A percentile compares a stretch with the other conserved stretches of the same genome.
Conservation (phyloP, 164 flowering plant genomes). For the Macadamia integrifolia region DNA sequence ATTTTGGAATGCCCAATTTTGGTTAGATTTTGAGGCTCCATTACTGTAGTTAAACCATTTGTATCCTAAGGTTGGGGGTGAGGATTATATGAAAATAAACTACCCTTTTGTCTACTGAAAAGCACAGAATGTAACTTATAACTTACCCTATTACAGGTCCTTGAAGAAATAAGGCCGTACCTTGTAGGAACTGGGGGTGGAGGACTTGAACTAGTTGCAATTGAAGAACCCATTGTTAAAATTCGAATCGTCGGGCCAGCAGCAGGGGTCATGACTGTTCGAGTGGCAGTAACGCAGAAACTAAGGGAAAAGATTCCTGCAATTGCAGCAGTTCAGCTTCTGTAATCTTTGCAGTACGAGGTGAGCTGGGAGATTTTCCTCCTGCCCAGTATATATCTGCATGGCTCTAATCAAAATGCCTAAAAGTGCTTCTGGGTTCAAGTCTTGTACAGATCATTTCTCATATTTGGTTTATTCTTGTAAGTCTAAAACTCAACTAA, state of each 20-base stretch:
- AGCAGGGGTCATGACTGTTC: conserved; percentile 91
- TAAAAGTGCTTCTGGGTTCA: background rate
- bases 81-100: too few species aligned
- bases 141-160: conserved; percentile 44
- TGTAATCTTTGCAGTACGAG: conserved; percentile 16
- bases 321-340: conserved; percentile 86
- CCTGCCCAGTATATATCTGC: too few species aligned
- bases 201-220: conserved; percentile 68
- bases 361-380: too few species aligned
- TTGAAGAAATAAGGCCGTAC: conserved; percentile 96
- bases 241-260: conserved; percentile 85
- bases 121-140: too few species aligned
- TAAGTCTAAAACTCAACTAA: too few species aligned
- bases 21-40: too few species aligned
- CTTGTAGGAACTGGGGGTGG: conserved; percentile 94
- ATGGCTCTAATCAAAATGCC: too few species aligned
- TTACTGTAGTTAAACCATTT: too few species aligned
- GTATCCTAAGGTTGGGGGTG: too few species aligned
- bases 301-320: conserved; percentile 89
- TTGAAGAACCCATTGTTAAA: conserved; percentile 87
- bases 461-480: background rate
- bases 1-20: too few species aligned
- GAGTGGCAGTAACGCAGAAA: conserved; percentile 94
- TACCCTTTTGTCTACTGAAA: too few species aligned
- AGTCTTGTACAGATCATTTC: conserved; percentile 1